These are phyloP conservation scores for Tylopilus balloui DNA, from an alignment of 768 basidiomycete genomes.

Conservation along the genomic window DNA sequence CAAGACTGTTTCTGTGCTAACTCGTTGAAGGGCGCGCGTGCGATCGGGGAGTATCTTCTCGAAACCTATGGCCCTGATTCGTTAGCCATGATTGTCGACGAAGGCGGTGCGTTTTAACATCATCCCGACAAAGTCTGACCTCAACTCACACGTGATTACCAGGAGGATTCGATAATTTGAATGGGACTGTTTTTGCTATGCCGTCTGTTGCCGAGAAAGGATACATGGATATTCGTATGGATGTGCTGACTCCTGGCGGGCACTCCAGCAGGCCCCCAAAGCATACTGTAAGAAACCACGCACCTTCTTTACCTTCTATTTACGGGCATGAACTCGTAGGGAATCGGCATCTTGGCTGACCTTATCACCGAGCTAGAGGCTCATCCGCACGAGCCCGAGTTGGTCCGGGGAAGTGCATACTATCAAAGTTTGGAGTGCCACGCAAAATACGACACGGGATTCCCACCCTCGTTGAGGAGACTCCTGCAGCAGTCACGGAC, in stretches of 20 bases:
- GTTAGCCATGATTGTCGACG: conserved; percentile 55
- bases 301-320: background rate
- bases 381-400: conserved; percentile 35
- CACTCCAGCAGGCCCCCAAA: conserved; percentile 50
- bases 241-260: conserved; percentile 46
- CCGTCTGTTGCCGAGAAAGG: conserved; percentile 40
- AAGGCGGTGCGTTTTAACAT: conserved; percentile 39
- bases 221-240: conserved; percentile 38
- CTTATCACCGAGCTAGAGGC: conserved; percentile 46
- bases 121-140: background rate
- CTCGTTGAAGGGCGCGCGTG: conserved; percentile 36
- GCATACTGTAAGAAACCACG: conserved; percentile 40
- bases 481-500: conserved; percentile 22
- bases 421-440: conserved; percentile 39
- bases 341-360: conserved; percentile 49
- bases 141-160: background rate
- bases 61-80: conserved; percentile 45
- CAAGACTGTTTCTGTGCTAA: background rate
- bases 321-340: conserved; percentile 11
- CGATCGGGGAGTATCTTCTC: conserved; percentile 39
- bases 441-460: conserved; percentile 36
- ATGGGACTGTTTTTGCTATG: conserved; percentile 31
- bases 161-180: conserved; percentile 29
- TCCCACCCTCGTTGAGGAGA: conserved; percentile 23
- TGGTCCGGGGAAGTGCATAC: conserved; percentile 25